Percentiles rank a stretch among this genome's conserved stretches.
phyloP scores from a whole-genome alignment of 352 stramenopile genomes.

The Phytopythium montanum region DNA sequence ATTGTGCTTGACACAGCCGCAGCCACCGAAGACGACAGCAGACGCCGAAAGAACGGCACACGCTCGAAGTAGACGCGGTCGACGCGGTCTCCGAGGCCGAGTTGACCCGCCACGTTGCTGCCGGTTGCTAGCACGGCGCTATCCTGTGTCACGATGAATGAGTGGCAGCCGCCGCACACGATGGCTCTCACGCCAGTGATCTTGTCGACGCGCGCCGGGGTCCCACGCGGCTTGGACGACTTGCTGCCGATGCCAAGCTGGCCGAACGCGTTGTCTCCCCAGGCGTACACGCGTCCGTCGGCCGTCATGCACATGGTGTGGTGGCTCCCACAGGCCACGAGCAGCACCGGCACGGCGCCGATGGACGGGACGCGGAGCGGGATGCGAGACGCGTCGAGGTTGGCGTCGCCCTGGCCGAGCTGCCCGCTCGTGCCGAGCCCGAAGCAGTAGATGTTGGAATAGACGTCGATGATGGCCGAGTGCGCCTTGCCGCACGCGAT shows the following conservation, averaged over 20 bases:
- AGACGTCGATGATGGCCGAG: slow-evolving; percentile 68
- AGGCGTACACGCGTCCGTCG: slow-evolving; percentile 54
- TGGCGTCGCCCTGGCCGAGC: slow-evolving; percentile 51
- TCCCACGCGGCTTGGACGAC: slow-evolving; percentile 19
- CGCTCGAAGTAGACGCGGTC: slow-evolving; percentile 45
- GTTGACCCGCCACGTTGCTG: slow-evolving; percentile 63
- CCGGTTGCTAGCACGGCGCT: slow-evolving; percentile 52
- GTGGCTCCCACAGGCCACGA: slow-evolving; percentile 52
- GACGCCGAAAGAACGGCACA: slow-evolving; percentile 48
- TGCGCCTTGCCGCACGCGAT: slow-evolving; percentile 63
- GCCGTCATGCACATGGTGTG: slow-evolving; percentile 63
- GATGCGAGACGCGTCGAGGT: slow-evolving; percentile 54
- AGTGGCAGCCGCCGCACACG: slow-evolving; percentile 52
- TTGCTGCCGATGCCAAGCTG: slow-evolving; percentile 48
- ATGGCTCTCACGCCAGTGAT: slow-evolving; percentile 36
- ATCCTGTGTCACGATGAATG: slow-evolving; percentile 50
- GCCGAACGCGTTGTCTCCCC: slow-evolving; percentile 61
- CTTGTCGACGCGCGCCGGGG: slow-evolving; percentile 50
- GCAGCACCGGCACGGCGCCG: slow-evolving; percentile 31
- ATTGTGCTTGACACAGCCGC: neutral
- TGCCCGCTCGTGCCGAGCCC: slow-evolving; percentile 40
- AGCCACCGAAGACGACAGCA: slow-evolving; percentile 2
- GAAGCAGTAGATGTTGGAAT: slow-evolving; percentile 77
- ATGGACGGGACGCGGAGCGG: slow-evolving; percentile 44
- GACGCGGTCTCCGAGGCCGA: slow-evolving; percentile 47